Base-by-base conservation (phyloP, 2,329 filamentous ascomycete genomes). In the Colletotrichum endophyticum region DNA sequence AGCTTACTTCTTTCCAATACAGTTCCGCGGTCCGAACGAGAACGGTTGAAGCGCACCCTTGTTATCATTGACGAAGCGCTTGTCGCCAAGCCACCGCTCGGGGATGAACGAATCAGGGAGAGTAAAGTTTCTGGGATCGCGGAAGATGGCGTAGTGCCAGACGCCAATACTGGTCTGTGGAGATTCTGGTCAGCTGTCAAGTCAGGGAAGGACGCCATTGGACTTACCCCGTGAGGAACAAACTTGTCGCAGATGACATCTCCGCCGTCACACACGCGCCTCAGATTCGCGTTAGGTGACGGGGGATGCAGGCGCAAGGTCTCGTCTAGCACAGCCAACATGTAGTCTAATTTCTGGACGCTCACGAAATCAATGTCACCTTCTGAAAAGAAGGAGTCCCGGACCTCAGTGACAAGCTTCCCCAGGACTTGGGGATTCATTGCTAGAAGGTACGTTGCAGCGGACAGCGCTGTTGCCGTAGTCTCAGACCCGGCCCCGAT, bases 261-360 rank as follows among this genome's bases (percentile, higher is more conserved):
- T 86, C 86, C 6, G 81, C 83, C 30, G 75, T 77, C 22, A 83
- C 80, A 2, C 1, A 81, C 80, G 25, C 81, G 72, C 4, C 85
- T 70, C n/a, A 79, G 79, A n/a, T 82, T 73, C 7, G 75, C 79
- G 11, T 69, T 78, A 62, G 78, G 72, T 4, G 76, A 77, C 4
- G 66, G 66, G 19, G 85, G 85, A 70, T 85, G 86, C 69, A 86
- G 78, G 16, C 86, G 82, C 36, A 87, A 73, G 9, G 80, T 81
- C 79, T 87, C 86, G 8, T 86, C 80, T 9, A 87, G 78, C 64
- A 78, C 80, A 7, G 85, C 85, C 15, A 80, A 75, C 69, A 86
- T 79, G 69, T 87, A 87, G 19, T 73, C 62, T 0, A 86, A 76
- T 13, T 78, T 73, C 53, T 77, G 74, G 6, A 82, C 79, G 16